phyloP scores from a whole-genome alignment of 148 eudicot species.

The Mesembryanthemum crystallinum region DNA sequence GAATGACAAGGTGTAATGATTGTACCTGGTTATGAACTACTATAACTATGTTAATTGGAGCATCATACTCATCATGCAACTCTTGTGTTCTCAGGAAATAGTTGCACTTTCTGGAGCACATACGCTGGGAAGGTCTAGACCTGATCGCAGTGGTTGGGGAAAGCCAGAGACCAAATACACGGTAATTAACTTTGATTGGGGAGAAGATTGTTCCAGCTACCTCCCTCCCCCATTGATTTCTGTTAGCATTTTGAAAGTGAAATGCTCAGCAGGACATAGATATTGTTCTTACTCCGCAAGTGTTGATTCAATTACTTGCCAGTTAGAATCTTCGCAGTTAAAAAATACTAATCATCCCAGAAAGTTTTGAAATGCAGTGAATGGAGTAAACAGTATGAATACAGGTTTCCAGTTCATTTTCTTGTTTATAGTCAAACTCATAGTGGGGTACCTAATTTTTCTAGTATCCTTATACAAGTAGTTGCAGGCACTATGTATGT shows the following conservation, averaged over 20 bases:
- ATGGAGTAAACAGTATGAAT: neutral
- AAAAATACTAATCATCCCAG: neutral
- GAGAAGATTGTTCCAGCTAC: neutral
- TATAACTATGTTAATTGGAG: constrained; percentile 2
- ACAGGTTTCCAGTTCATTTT: neutral
- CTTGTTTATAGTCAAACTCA: neutral
- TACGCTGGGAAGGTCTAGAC: constrained; percentile 93
- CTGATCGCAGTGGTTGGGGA: constrained; percentile 99
- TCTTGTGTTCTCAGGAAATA: constrained; percentile 63
- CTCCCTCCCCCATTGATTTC: neutral
- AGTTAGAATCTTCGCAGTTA: neutral
- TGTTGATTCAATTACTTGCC: neutral
- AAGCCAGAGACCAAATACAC: constrained; percentile 96
- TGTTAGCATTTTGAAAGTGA: neutral
- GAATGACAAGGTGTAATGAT: constrained; percentile 65
- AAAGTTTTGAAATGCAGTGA: neutral
- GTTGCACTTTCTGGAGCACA: constrained; percentile 98
- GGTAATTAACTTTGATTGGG: constrained; percentile 34
- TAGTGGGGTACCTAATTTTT: neutral
- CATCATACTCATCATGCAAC: constrained; percentile 20
- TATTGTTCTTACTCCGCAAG: neutral
- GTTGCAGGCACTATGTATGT: neutral
- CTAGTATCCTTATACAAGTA: neutral
- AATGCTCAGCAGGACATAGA: neutral
- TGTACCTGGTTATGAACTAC: neutral